These are phyloP conservation scores for Dentipellis fragilis DNA, from an alignment of 768 basidiomycete genomes.

Conservation along the genomic window DNA sequence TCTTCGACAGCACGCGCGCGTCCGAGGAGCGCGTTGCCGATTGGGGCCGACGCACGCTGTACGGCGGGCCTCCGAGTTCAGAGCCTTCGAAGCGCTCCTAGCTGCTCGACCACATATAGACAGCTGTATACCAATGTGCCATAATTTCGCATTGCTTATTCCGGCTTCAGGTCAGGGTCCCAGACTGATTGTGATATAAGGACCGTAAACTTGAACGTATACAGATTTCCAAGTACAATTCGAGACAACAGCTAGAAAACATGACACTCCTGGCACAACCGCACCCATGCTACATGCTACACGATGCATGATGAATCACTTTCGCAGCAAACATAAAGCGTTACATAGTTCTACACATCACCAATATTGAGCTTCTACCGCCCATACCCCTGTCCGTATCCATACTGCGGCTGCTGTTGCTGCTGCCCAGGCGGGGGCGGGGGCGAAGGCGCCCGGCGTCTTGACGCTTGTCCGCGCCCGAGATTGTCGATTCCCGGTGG, in stretches of 20 bases:
- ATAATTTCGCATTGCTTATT: neutral
- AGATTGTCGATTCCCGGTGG: constrained; percentile 29
- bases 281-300: neutral
- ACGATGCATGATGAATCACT: neutral
- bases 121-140: neutral
- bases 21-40: constrained; percentile 34
- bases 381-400: constrained; percentile 21
- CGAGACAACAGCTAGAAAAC: neutral
- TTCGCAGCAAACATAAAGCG: neutral
- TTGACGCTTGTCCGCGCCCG: constrained; percentile 18
- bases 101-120: neutral
- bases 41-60: constrained; percentile 1
- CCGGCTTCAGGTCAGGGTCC: no score
- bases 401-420: constrained; percentile 26
- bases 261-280: no score
- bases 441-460: neutral
- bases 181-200: no score
- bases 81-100: neutral
- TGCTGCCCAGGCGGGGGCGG: constrained; percentile 11
- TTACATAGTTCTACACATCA: neutral
- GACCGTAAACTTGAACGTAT: neutral
- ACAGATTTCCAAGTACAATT: neutral
- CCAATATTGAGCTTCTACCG: neutral
- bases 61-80: neutral
- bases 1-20: constrained; percentile 32